phyloP scores from a whole-genome alignment of 306 rosid genomes.

The Acacia melanoxylon region DNA sequence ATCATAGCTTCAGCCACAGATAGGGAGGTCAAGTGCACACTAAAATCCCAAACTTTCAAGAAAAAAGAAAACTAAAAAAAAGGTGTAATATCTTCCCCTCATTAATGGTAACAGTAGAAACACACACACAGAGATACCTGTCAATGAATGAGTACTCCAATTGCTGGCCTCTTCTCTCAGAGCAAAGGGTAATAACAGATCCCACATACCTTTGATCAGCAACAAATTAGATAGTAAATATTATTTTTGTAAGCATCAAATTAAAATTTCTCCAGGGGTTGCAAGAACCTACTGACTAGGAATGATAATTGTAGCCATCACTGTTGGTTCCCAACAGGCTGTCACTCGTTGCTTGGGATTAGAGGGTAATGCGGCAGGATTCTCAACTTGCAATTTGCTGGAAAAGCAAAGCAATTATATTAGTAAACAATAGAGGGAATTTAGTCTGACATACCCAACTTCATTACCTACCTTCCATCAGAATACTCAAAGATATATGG shows the following conservation, averaged over 20 bases:
- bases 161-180: conserved; percentile 94
- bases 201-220: conserved; percentile 82
- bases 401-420: conserved; percentile 32
- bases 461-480: conserved; percentile 78
- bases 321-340: conserved; percentile 95
- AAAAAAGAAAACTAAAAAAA: neutral
- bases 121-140: conserved; percentile 49
- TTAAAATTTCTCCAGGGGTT: conserved; percentile 43
- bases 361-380: conserved; percentile 84
- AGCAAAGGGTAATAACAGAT: conserved; percentile 81
- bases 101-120: neutral
- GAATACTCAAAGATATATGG: conserved; percentile 85
- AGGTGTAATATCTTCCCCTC: neutral
- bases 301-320: conserved; percentile 81
- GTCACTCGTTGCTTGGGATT: conserved; percentile 69
- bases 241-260: conserved; percentile 23
- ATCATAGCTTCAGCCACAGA: conserved; percentile 27
- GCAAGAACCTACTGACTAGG: conserved; percentile 99
- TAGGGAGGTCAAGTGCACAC: neutral
- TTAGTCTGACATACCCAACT: conserved; percentile 23
- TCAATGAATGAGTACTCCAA: conserved; percentile 91
- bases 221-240: conserved; percentile 40
- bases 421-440: conserved; percentile 29
- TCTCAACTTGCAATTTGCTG: conserved; percentile 89
- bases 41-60: neutral